phyloP scores from a whole-genome alignment of 1,284 basidiomycete genomes.

The Leucoagaricus sp. region DNA sequence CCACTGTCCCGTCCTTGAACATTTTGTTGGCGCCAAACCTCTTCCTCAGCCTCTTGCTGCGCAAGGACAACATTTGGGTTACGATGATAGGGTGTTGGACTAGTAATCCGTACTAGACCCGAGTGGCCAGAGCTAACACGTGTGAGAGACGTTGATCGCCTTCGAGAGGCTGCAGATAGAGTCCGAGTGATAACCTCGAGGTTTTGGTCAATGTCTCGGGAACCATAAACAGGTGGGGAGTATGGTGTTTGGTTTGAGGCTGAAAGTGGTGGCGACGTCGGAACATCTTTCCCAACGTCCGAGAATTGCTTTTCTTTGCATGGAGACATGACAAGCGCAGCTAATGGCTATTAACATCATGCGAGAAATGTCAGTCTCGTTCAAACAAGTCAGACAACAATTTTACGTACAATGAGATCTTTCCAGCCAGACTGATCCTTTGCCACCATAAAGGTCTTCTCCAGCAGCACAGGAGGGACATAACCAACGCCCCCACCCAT shows the following conservation, averaged over 20 bases:
- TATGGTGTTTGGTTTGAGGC: background rate
- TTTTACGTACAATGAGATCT: slow-evolving; percentile 5
- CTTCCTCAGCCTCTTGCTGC: background rate
- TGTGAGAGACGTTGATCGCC: background rate
- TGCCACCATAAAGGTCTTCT: background rate
- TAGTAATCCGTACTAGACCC: slow-evolving; percentile 5
- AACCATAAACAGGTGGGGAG: background rate
- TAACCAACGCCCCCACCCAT: slow-evolving; percentile 1
- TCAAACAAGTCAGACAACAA: background rate
- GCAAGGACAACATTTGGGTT: slow-evolving; percentile 3
- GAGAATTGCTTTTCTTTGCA: background rate
- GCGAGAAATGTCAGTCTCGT: background rate
- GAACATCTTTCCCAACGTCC: background rate
- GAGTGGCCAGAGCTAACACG: background rate
- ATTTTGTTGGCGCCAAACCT: background rate
- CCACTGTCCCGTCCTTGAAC: background rate
- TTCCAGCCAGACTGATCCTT: slow-evolving; percentile 3
- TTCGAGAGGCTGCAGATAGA: background rate
- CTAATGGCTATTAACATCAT: slow-evolving; percentile 4
- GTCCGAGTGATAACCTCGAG: slow-evolving; percentile 1
- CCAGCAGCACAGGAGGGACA: slow-evolving; percentile 10
- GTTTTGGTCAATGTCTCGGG: background rate
- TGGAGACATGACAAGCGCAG: slow-evolving; percentile 2
- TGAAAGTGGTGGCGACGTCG: background rate
- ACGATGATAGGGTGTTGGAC: slow-evolving; percentile 5